These are phyloP conservation scores for Pichia terricola DNA, from an alignment of 1,139 yeast species.

Conservation along the genomic window DNA sequence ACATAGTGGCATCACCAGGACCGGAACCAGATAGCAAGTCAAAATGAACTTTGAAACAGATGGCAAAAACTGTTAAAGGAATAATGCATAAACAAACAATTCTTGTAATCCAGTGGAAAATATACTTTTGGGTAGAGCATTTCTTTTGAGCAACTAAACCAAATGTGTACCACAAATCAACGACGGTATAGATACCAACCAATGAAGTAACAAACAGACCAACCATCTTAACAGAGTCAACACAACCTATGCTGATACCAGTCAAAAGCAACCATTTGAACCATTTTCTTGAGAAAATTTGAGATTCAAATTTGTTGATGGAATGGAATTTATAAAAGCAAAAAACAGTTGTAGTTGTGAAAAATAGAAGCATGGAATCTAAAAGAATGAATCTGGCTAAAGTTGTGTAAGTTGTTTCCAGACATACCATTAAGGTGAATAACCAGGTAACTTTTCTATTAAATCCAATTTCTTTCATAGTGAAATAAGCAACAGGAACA, in stretches of 20 bases:
- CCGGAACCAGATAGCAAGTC: constrained; percentile 67
- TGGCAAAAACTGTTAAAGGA: constrained; percentile 53
- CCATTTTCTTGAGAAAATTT: constrained; percentile 69
- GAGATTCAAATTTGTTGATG: constrained; percentile 42
- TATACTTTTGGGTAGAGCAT: constrained; percentile 40
- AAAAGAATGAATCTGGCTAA: constrained; percentile 85
- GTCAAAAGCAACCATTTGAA: constrained; percentile 83
- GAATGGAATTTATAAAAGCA: constrained; percentile 74
- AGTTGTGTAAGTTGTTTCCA: constrained; percentile 81
- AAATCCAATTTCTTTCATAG: constrained; percentile 79
- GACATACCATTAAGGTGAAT: constrained; percentile 74
- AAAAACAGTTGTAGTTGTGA: constrained; percentile 77
- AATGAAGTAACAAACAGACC: constrained; percentile 68
- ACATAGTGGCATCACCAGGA: constrained; percentile 95
- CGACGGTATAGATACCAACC: constrained; percentile 68
- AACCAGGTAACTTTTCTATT: constrained; percentile 82
- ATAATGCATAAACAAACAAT: constrained; percentile 48
- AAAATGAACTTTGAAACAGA: constrained; percentile 66
- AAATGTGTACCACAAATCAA: constrained; percentile 62
- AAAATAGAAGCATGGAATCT: constrained; percentile 92
- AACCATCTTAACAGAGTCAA: constrained; percentile 80
- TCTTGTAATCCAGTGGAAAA: constrained; percentile 59
- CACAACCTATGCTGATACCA: constrained; percentile 69
- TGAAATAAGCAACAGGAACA: constrained; percentile 89
- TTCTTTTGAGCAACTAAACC: constrained; percentile 37